Conservation (phyloP, 192 early-diverging fungal species). For the Coemansia erecta region DNA sequence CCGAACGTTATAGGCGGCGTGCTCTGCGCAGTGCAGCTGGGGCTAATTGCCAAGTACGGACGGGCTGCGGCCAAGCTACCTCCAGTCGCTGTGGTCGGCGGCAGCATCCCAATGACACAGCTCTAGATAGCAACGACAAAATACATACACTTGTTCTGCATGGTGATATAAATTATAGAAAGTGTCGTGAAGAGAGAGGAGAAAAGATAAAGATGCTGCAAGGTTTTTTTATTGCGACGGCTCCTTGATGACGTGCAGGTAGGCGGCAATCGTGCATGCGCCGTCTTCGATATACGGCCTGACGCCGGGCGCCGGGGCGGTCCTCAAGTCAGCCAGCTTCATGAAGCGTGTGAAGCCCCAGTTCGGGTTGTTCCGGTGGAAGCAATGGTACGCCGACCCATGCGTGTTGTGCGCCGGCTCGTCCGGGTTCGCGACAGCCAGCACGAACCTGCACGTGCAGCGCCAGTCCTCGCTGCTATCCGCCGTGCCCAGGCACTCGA, state of each 20-base stretch:
- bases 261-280: constrained; percentile 64
- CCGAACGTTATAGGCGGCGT: constrained; percentile 34
- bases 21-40: constrained; percentile 39
- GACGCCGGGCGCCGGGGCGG: constrained; percentile 38
- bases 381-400: constrained; percentile 82
- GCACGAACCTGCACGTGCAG: constrained; percentile 81
- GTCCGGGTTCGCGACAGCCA: constrained; percentile 74
- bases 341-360: constrained; percentile 95
- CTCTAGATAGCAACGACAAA: not conserved
- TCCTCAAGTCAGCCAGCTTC: constrained; percentile 58
- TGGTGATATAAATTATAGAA: not conserved
- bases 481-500: constrained; percentile 81
- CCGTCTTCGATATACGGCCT: constrained; percentile 74
- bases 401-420: constrained; percentile 67
- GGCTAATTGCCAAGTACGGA: constrained; percentile 38
- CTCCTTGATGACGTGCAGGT: constrained; percentile 80
- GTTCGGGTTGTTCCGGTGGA: constrained; percentile 78
- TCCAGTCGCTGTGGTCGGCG: constrained; percentile 6
- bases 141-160: not conserved
- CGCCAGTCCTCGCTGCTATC: constrained; percentile 68
- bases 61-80: constrained; percentile 12
- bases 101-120: not conserved
- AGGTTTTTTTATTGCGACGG: constrained; percentile 46
- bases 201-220: not conserved
- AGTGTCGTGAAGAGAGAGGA: not conserved